Conservation (phyloP, 2,329 filamentous ascomycete genomes). For the Eutypella sp. region DNA sequence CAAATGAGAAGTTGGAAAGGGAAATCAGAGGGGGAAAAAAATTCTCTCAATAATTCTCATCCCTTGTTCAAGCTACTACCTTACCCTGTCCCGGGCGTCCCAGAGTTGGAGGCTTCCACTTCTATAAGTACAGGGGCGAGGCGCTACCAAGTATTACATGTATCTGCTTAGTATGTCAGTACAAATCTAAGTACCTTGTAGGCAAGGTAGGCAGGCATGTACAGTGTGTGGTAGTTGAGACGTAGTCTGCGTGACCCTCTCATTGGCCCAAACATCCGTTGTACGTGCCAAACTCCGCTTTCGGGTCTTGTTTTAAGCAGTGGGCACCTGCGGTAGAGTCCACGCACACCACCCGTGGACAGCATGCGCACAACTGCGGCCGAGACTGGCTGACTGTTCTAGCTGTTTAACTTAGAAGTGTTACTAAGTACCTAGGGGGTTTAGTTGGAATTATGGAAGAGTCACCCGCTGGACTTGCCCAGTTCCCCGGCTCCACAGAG, state of each 20-base stretch:
- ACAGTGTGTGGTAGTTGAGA: conserved; percentile 14
- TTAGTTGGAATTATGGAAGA: too few relatives aligned
- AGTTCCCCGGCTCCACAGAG: not conserved
- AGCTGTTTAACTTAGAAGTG: too few relatives aligned
- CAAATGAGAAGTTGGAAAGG: conserved; percentile 2
- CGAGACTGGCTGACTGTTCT: too few relatives aligned
- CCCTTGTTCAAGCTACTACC: conserved; percentile 2
- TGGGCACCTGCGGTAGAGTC: not conserved
- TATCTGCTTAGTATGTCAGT: too few relatives aligned
- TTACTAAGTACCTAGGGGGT: too few relatives aligned
- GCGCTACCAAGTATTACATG: too few relatives aligned
- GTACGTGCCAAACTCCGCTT: conserved; percentile 22
- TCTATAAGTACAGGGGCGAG: not conserved
- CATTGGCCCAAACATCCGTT: conserved; percentile 17
- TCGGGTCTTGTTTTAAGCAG: conserved; percentile 19
- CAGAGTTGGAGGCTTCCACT: not conserved
- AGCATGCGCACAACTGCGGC: not conserved
- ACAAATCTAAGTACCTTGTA: too few relatives aligned
- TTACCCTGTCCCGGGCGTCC: not conserved
- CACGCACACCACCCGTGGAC: too few relatives aligned
- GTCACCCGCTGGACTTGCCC: not conserved
- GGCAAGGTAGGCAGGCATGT: too few relatives aligned
- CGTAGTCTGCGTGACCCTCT: not conserved
- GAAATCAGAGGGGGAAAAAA: conserved; percentile 9
- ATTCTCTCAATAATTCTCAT: conserved; percentile 6